These are phyloP conservation scores for Tylopilus rubrobrunneus DNA, from an alignment of 768 basidiomycete species.

Conservation along the genomic window DNA sequence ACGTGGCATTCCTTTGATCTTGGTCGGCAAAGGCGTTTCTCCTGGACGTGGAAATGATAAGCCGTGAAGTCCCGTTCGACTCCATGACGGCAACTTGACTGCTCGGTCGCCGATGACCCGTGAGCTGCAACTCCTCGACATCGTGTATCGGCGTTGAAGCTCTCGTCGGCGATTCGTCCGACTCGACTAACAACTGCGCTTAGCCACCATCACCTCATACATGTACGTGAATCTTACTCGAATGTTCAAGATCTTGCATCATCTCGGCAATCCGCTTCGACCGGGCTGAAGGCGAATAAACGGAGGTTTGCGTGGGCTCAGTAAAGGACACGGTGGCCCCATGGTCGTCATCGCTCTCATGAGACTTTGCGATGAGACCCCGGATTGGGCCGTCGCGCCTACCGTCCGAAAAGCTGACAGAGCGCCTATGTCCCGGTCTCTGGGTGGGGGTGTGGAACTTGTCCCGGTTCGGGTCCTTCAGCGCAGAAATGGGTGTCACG, in stretches of 20 bases:
- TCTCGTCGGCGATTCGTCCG: constrained; percentile 57
- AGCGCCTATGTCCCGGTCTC: constrained; percentile 56
- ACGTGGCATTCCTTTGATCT: constrained; percentile 51
- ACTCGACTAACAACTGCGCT: constrained; percentile 22
- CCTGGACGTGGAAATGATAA: constrained; percentile 44
- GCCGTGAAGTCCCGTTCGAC: constrained; percentile 30
- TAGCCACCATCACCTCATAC: constrained; percentile 1
- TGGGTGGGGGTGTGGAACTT: constrained; percentile 56
- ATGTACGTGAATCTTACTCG: constrained; percentile 48
- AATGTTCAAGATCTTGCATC: constrained; percentile 68
- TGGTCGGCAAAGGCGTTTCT: constrained; percentile 34
- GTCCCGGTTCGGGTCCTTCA: constrained; percentile 50
- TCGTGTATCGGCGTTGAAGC: constrained; percentile 43
- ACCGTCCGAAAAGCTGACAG: constrained; percentile 97
- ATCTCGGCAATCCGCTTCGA: constrained; percentile 81
- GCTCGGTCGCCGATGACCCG: constrained; percentile 40
- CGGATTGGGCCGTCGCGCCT: constrained; percentile 84
- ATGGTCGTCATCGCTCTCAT: constrained; percentile 37
- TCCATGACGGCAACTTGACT: constrained; percentile 24
- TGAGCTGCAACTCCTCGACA: constrained; percentile 45
- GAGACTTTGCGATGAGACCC: constrained; percentile 44
- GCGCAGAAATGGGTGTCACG: constrained; percentile 53
- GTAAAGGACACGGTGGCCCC: constrained; percentile 18
- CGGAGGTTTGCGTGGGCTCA: constrained; percentile 17
- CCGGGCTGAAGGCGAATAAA: constrained; percentile 55